Base-by-base conservation (phyloP, 805 yeast genomes). In the Spathaspora boniae region DNA sequence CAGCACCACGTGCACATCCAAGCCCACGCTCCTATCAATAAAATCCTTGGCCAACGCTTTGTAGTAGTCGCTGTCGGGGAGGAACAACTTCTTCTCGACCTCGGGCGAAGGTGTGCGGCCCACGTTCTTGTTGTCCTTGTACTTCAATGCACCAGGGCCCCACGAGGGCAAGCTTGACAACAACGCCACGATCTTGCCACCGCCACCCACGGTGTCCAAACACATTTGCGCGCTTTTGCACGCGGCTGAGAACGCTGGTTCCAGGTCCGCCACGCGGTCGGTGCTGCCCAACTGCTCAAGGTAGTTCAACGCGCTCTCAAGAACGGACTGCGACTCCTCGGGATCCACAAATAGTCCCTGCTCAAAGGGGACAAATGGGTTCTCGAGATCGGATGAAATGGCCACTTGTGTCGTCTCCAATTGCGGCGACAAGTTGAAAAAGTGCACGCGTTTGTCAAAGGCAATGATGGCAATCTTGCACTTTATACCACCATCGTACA, bases 331-430 rank as follows among this genome's bases (percentile, higher is more conserved):
- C 9, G 87, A 74, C 36, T 81, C 87, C 6, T 61, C 62, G 1
- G 96, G 88, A 44, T 84, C 87, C 6, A 78, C 95, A 57, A 88
- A 88, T 20, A 88, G 59, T 0, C 96, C 96, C 2, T 69, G 70
- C 38, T 64, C 64, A 43, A 88, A 70, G 3, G 98, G 98, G n/a
- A 88, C 63, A 46, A 88, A 87, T 4, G 89, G 83, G 26, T 83
- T 89, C 4, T 74, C 78, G 19, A 86, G 53, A 50, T 88, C 97
- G 7, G 80, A 67, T 16, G 84, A 74, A 6, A 85, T 66, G 22
- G 76, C 67, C 37, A 81, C 70, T 31, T 72, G 71, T 3, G 87
- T 72, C 30, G 75, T 70, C 12, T 76, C 78, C 23, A 78, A 62
- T 3, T 60, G 58, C 1, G 83, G 68, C 12, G 72, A 65, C 44